Evolutionary conservation across 2,329 filamentous ascomycete genomes (phyloP).

Genomic region (Didymella sp.): DNA sequence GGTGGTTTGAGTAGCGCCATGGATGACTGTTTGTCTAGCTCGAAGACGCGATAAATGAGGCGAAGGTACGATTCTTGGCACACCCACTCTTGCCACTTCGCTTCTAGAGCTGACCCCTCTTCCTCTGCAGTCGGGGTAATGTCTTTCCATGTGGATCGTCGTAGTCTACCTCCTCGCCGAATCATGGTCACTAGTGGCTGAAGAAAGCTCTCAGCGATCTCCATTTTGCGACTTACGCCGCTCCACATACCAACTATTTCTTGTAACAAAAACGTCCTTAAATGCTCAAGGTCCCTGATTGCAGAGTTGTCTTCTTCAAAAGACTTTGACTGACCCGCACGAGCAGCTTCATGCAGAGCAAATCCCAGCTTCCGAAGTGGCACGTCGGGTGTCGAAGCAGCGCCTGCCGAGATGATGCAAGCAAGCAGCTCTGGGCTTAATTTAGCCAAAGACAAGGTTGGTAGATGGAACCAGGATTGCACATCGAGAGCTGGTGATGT

Average conservation of each 20-base stretch:
- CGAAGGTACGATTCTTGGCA: conserved; percentile 71
- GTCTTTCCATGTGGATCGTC: conserved; percentile 61
- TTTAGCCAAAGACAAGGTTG: conserved; percentile 63
- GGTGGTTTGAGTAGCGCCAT: conserved; percentile 71
- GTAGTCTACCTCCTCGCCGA: conserved; percentile 65
- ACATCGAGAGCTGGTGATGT: conserved; percentile 64
- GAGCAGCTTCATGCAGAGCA: conserved; percentile 58
- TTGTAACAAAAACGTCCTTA: conserved; percentile 59
- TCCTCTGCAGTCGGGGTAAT: conserved; percentile 63
- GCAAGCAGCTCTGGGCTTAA: conserved; percentile 67
- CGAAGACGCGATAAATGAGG: conserved; percentile 69
- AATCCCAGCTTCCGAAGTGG: conserved; percentile 67
- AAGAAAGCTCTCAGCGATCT: conserved; percentile 65
- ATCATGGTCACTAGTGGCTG: conserved; percentile 64
- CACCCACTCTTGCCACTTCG: conserved; percentile 71
- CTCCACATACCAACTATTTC: conserved; percentile 65
- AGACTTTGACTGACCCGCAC: conserved; percentile 48
- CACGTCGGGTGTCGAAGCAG: conserved; percentile 63
- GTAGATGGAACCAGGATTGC: conserved; percentile 67
- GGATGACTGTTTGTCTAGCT: conserved; percentile 71
- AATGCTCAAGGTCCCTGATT: conserved; percentile 60
- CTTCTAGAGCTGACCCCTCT: conserved; percentile 62
- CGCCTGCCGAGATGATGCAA: conserved; percentile 67
- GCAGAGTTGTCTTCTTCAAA: conserved; percentile 60
- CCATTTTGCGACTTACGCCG: conserved; percentile 65